These are phyloP conservation scores for Trichoderma sp. DNA, from an alignment of 2,329 filamentous ascomycete genomes.

Conservation along the genomic window DNA sequence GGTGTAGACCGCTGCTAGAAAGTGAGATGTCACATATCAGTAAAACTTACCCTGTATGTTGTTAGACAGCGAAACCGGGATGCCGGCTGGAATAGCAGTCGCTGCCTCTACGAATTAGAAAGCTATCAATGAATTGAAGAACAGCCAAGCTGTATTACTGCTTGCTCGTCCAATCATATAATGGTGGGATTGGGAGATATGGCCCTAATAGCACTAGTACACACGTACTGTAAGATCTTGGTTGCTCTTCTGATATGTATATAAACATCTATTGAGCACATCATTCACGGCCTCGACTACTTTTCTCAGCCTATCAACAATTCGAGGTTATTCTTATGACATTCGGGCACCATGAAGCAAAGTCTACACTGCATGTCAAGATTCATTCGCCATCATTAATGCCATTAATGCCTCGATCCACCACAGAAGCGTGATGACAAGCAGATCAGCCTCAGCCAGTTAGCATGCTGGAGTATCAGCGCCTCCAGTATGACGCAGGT, in stretches of 20 bases:
- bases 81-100: background rate
- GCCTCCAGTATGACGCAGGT: conserved; percentile 19
- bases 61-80: background rate
- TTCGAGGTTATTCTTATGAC: background rate
- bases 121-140: background rate
- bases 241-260: no score
- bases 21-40: background rate
- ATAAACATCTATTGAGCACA: background rate
- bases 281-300: background rate
- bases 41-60: background rate
- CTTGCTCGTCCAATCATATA: background rate
- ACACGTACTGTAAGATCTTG: no score
- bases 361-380: background rate
- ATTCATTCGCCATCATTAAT: background rate
- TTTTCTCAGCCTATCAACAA: background rate
- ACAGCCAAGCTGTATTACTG: background rate
- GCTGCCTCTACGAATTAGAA: background rate
- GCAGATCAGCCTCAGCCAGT: background rate
- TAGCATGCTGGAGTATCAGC: background rate
- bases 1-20: background rate
- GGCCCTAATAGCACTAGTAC: background rate
- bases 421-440: background rate
- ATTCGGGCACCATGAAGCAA: background rate
- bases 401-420: conserved; percentile 3
- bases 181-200: background rate